Conservation (phyloP, 139 green algal species). For the Coelastrella sp. region DNA sequence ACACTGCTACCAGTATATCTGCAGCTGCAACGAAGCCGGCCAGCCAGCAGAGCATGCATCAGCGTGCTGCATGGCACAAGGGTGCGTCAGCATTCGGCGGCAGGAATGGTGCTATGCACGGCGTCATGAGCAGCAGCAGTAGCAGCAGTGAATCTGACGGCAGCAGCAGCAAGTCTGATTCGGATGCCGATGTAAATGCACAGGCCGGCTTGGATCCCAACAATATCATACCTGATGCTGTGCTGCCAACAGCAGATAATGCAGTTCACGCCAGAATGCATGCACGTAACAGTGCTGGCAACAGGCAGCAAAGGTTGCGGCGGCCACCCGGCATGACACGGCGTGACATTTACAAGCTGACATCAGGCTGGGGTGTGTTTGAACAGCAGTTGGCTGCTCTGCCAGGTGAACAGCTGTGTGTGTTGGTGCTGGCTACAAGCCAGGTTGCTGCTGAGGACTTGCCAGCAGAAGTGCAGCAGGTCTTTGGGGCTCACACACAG, state of each 20-base stretch:
- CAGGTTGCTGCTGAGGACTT: neutral
- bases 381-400: conserved; percentile 35
- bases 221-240: neutral
- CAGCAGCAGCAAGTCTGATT: neutral
- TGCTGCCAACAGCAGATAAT: neutral
- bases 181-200: neutral
- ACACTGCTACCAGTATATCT: too few relatives aligned
- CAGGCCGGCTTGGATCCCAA: neutral
- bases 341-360: neutral
- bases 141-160: neutral
- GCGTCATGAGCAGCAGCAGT: conserved; percentile 4
- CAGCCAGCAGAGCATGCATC: too few relatives aligned
- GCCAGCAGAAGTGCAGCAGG: conserved; percentile 12
- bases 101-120: neutral
- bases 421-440: conserved; percentile 30
- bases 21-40: too few relatives aligned
- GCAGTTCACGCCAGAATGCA: too few relatives aligned
- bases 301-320: too few relatives aligned
- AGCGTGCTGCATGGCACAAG: neutral
- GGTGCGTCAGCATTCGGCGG: neutral
- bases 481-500: conserved; percentile 10
- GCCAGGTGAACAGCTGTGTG: neutral
- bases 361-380: conserved; percentile 19
- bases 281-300: too few relatives aligned
- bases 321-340: too few relatives aligned